Evolutionary conservation across 148 eudicot species (phyloP), one percentile per base, ranked within the genome.

Genomic region (Spergularia bocconei): DNA sequence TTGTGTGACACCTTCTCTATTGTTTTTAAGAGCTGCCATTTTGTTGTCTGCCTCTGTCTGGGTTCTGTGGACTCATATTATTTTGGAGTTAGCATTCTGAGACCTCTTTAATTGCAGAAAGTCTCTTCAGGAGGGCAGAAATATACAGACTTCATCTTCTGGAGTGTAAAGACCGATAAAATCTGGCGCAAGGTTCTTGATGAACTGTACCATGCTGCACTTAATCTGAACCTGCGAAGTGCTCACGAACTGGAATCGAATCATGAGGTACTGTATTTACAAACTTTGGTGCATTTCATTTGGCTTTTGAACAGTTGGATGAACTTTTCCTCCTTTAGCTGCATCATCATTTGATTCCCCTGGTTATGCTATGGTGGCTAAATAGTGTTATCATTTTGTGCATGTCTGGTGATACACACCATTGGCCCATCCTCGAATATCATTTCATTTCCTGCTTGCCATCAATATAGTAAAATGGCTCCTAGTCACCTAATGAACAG

Each of bases 201-300:
- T 83, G 98, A 94, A 79, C 84, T 91, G 84, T 90, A 84, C 81
- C 98, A 94, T 81, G 88, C 93, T 80, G 97, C 89, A 55, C 84
- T 91, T 63, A 94, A 94, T 86, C 77, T 93, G 79, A 80, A 80
- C 72, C 59, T 93, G 21, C 84, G 98, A 39, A 59, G 54, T 66
- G 79, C 86, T 38, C 70, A 81, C 51, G 98, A 91, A 86, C 71
- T 80, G 54, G 97, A 90, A 23, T 87, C 79, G 74, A 89, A 82
- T 33, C 88, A 85, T 54, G 97, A 93, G 92, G 97, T 93, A 79
- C 29, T 80, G 51, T 52, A 48, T 13, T 38, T 61, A 64, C 55
- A 39, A 66, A 21, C 17, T 57, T 61, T 17, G 54, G 25, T 55
- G 33, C 10, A 25, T 55, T 44, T 33, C 55, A 7, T 41, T 71